A percentile compares a stretch with the other conserved stretches of the same genome.
phyloP scores from a whole-genome alignment of 2,329 filamentous ascomycete species.

The Aquanectria penicillioides region DNA sequence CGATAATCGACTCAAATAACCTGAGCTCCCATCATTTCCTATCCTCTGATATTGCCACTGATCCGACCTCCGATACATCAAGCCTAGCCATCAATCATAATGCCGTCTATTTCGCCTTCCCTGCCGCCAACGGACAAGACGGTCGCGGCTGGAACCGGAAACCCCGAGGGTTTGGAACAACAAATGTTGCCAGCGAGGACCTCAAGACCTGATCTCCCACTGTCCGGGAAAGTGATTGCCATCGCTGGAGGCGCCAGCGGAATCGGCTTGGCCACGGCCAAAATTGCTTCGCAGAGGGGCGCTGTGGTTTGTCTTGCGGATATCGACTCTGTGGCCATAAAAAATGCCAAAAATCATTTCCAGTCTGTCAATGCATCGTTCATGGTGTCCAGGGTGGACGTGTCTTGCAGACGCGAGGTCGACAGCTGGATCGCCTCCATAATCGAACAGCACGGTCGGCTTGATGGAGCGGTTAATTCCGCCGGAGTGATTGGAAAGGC shows the following conservation, averaged over 20 bases:
- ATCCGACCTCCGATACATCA: no score
- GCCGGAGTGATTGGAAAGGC: neutral
- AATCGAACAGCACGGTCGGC: neutral
- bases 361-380: neutral
- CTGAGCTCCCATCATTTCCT: no score
- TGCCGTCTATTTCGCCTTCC: no score
- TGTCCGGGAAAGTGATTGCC: constrained; percentile 6
- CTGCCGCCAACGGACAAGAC: no score
- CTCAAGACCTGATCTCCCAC: no score
- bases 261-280: constrained; percentile 13
- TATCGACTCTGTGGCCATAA: constrained; percentile 25
- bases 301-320: constrained; percentile 30
- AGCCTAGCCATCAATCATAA: no score
- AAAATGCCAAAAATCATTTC: neutral
- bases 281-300: neutral
- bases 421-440: neutral
- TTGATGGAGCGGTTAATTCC: neutral
- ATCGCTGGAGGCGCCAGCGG: constrained; percentile 9
- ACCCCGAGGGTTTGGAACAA: no score
- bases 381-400: neutral
- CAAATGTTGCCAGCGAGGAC: no score
- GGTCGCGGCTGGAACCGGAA: no score
- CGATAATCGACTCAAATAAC: no score
- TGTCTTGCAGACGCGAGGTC: neutral
- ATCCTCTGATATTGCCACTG: no score